These are phyloP conservation scores for Hirsutella thompsonii DNA, from an alignment of 2,329 filamentous ascomycete species.

Conservation along the genomic window DNA sequence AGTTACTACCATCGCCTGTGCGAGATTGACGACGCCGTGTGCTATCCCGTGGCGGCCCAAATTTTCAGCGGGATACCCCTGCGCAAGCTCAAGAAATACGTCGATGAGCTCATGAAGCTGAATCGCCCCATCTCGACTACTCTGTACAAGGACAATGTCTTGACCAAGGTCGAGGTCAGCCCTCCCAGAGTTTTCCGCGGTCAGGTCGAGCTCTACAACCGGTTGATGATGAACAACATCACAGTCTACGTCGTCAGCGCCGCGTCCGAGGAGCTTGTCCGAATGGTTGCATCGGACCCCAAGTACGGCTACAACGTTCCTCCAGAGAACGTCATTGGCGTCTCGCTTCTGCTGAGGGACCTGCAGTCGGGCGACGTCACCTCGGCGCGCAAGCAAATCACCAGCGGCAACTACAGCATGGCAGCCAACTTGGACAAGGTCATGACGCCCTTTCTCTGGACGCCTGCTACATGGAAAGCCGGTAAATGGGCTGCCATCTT, in stretches of 20 bases:
- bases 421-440: constrained; percentile 23
- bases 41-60: constrained; percentile 29
- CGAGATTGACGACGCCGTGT: constrained; percentile 25
- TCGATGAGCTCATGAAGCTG: constrained; percentile 32
- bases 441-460: constrained; percentile 27
- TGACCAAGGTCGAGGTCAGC: constrained; percentile 14
- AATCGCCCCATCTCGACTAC: constrained; percentile 21
- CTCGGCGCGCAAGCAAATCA: constrained; percentile 25
- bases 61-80: constrained; percentile 28
- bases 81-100: constrained; percentile 29
- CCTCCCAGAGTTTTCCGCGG: constrained; percentile 24
- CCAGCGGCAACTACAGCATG: constrained; percentile 20
- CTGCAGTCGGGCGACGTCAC: constrained; percentile 16
- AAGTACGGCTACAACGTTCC: constrained; percentile 31
- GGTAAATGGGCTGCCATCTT: constrained; percentile 31
- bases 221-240: constrained; percentile 28
- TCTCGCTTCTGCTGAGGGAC: constrained; percentile 23
- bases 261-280: constrained; percentile 28
- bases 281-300: constrained; percentile 30
- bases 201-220: constrained; percentile 29
- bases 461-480: constrained; percentile 28
- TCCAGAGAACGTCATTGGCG: constrained; percentile 29
- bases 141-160: constrained; percentile 20
- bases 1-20: constrained; percentile 32
- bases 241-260: constrained; percentile 29